These are phyloP conservation scores for Wickerhamiella sergipiensis DNA, from an alignment of 805 yeast species.

Conservation along the genomic window DNA sequence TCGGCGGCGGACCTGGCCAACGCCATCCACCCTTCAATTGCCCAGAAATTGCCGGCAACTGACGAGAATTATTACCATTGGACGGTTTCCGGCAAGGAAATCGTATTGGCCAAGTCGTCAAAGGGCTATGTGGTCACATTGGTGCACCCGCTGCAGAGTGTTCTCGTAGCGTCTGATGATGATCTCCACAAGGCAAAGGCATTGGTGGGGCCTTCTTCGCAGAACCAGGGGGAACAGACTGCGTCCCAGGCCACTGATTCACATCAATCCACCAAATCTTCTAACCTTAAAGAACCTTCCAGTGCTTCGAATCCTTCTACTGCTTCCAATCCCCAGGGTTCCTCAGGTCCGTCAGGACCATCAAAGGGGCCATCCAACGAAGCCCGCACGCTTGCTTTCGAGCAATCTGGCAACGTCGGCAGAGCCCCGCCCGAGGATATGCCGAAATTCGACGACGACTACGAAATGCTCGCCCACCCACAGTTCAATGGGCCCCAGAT, in stretches of 20 bases:
- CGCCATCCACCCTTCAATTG: neutral
- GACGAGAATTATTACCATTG: neutral
- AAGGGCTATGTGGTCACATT: neutral
- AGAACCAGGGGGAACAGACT: too few relatives aligned
- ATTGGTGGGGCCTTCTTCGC: neutral
- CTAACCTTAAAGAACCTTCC: neutral
- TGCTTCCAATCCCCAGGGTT: neutral
- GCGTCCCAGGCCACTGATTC: neutral
- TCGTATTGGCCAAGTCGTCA: neutral
- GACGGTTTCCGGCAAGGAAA: neutral
- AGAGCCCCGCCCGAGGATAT: conserved; percentile 17
- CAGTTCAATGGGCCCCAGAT: conserved; percentile 4
- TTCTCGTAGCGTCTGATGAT: neutral
- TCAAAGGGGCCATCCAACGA: neutral
- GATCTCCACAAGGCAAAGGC: neutral
- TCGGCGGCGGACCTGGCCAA: neutral
- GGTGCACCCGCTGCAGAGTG: neutral
- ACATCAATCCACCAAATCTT: neutral
- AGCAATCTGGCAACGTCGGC: conserved; percentile 2
- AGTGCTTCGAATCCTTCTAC: too few relatives aligned
- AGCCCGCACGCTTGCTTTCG: neutral
- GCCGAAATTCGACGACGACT: conserved; percentile 35
- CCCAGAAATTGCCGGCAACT: neutral
- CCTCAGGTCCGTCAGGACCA: neutral
- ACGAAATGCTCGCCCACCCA: conserved; percentile 16